Evolutionary conservation across 176 grass and related monocot genomes (phyloP), one percentile per base, ranked within the genome.

Genomic region (Carex pumila): DNA sequence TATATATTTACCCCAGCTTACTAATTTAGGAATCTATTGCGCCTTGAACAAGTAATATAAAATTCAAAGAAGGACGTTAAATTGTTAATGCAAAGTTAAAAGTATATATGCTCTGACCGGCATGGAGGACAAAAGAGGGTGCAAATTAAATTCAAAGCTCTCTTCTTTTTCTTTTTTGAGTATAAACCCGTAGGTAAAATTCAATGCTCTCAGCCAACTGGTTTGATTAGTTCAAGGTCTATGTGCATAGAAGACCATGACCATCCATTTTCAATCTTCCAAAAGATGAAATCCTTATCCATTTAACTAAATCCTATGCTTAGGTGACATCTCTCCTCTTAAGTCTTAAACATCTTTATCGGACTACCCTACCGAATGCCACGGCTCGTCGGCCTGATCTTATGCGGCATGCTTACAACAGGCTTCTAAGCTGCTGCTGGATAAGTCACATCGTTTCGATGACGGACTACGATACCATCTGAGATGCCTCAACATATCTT

Each of bases 231-330:
- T 80, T 39, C 78, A 61, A 9, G 57, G 7, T 63, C 15, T n/a
- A 63, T 81, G n/a, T 62, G 3, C 12, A 7, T 13, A 61, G 12
- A 61, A 80, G 56, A 61, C 30, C 58, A 80, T 80, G 77, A 80
- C 30, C 77, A 61, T 80, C 56, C 56, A 81, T 45, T 81, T 61
- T 45, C 56, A 81, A 62, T 81, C 57, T 81, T 64, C n/a, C 9
- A 12, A 11, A 19, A 81, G 36, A 81, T 21, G 14, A 22, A 81
- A 64, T 25, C 14, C 32, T 81, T 81, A 81, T 81, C 56, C 79
- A 22, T 63, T 63, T 81, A 80, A 75, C 13, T 55, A 76, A 76
- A 76, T 55, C 72, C 21, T 31, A 76, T 55, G 21, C 71, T 76
- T 54, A 55, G 3, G 47, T 14, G 21, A 25, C 25, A 53, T 21